Conservation (phyloP, 164 flowering plant genomes). For the Amborella trichopoda region DNA sequence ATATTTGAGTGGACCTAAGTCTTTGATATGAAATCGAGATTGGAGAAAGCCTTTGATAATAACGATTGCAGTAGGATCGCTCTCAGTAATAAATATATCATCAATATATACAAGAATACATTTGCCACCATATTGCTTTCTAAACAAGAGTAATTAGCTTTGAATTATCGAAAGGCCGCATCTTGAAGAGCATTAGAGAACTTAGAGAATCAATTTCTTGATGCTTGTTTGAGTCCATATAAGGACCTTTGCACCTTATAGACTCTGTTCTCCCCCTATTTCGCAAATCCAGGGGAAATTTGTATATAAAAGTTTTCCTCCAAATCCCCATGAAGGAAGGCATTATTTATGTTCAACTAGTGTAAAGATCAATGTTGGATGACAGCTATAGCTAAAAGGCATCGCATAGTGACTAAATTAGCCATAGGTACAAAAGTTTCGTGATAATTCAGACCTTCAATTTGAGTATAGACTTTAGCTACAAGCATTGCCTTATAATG, state of each 20-base stretch:
- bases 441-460: background rate
- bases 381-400: background rate
- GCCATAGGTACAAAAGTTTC: background rate
- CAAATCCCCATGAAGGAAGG: background rate
- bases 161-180: background rate
- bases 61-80: background rate
- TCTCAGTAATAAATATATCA: background rate
- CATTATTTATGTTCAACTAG: background rate
- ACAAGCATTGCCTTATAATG: background rate
- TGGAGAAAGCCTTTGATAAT: background rate
- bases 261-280: background rate
- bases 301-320: background rate
- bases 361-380: background rate
- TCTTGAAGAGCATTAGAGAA: too few relatives aligned
- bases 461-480: too few relatives aligned
- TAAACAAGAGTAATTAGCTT: background rate
- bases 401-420: background rate
- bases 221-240: constrained; percentile 3
- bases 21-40: background rate
- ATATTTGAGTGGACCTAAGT: background rate
- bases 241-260: background rate
- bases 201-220: background rate
- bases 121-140: background rate
- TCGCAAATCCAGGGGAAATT: background rate
- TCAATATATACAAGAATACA: background rate